Conservation (phyloP, 352 stramenopile genomes). For the Globisporangium camurandrum region DNA sequence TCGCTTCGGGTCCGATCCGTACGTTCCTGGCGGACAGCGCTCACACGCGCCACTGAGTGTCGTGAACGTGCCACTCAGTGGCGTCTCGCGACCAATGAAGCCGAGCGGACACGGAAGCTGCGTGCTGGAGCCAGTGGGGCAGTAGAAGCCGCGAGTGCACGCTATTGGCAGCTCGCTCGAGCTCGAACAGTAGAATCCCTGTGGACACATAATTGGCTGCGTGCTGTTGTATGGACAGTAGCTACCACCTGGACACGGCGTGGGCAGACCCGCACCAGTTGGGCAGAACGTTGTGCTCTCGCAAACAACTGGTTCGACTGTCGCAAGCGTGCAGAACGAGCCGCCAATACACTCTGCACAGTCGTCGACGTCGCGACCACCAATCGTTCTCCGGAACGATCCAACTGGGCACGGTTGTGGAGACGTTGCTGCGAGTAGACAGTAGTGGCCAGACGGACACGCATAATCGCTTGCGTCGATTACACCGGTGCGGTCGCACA, state of each 20-base stretch:
- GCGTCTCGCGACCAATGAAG: constrained; percentile 50
- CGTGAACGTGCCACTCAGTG: constrained; percentile 38
- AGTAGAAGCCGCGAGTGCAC: constrained; percentile 68
- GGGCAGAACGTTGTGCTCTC: constrained; percentile 53
- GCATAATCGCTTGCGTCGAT: constrained; percentile 44
- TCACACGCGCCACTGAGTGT: constrained; percentile 55
- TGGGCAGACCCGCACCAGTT: constrained; percentile 31
- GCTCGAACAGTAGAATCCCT: constrained; percentile 70
- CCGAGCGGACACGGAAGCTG: constrained; percentile 75
- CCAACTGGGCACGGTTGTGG: constrained; percentile 40
- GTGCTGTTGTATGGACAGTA: constrained; percentile 79
- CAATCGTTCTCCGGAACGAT: constrained; percentile 24
- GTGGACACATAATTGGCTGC: constrained; percentile 38
- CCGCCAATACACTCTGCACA: constrained; percentile 47
- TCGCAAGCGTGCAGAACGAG: constrained; percentile 46
- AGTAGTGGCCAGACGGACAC: constrained; percentile 74
- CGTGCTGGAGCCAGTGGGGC: constrained; percentile 33
- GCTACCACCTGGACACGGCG: constrained; percentile 47
- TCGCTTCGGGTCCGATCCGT: constrained; percentile 74
- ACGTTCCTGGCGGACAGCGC: constrained; percentile 66
- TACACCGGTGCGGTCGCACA: constrained; percentile 69
- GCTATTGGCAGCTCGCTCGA: constrained; percentile 19
- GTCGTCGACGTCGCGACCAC: constrained; percentile 28
- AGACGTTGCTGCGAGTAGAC: constrained; percentile 27
- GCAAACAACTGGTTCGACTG: constrained; percentile 44